Base-by-base conservation (phyloP, 2,329 filamentous ascomycete species). In the Fusarium nelsonii region DNA sequence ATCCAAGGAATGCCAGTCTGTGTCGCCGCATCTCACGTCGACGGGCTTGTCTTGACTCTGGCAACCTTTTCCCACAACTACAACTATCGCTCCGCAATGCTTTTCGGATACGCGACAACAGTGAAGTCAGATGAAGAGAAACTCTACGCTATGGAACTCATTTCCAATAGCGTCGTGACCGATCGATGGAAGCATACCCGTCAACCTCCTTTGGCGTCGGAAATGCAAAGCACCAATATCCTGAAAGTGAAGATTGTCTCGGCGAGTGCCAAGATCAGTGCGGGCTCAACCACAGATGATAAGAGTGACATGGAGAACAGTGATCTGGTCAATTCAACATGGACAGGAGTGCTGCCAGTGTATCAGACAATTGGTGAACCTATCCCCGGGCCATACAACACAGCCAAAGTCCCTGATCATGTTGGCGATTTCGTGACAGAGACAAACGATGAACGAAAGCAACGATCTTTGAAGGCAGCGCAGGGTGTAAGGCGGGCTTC, bases 61-160 rank as follows among this genome's bases (percentile, higher is more conserved):
- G 92, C 93, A 0, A 92, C 93, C 8, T 91, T 92, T 81, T 88
- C 87, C 58, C 92, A 97, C 82, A 92, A 88, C 80, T 94, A 93
- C 83, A 95, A 97, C 82, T 97, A 96, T 81, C 92, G 92, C 60
- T 93, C 90, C 34, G 92, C 91, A 8, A 83, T 93, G 4, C 83
- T 96, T 7, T 93, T 94, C 74, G 94, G 93, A 2, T 87, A 90
- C 75, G 93, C 90, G 1, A 83, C 80, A 5, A 78, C 90, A 2
- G 91, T 97, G 9, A 86, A 87, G 2, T 87, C 91, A 63, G 78
- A 80, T 0, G 86, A 84, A 6, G 93, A 97, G 80, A 92, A 93
- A 76, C 76, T 92, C 2, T 96, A 87, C 81, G 93, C 93, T 5
- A 91, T 97, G 89, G 81, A 90, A 71, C 82, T 92, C 55, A 91